phyloP scores from a whole-genome alignment of 768 basidiomycete species.

The Sarcomyxa edulis region DNA sequence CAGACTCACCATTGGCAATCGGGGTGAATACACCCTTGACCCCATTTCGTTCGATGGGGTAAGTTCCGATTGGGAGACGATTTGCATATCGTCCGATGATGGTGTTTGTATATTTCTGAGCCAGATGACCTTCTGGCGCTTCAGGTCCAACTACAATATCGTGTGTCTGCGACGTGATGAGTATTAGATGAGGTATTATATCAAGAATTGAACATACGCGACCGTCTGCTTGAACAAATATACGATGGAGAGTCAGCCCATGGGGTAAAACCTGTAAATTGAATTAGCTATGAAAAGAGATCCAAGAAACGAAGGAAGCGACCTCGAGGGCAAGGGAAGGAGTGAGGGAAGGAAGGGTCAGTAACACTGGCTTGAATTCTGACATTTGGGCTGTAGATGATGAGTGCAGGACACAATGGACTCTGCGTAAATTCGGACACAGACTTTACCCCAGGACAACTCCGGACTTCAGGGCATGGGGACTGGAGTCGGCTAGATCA shows the following conservation, averaged over 20 bases:
- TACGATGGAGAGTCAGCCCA: constrained; percentile 64
- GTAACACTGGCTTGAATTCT: constrained; percentile 46
- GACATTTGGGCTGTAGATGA: too few relatives aligned
- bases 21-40: constrained; percentile 42
- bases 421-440: too few relatives aligned
- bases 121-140: constrained; percentile 48
- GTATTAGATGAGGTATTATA: constrained; percentile 3
- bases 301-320: constrained; percentile 8
- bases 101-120: constrained; percentile 67
- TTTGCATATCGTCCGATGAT: constrained; percentile 73
- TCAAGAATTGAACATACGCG: constrained; percentile 34
- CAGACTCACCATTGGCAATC: constrained; percentile 31
- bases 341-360: constrained; percentile 49
- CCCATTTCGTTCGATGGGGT: constrained; percentile 48
- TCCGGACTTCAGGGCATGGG: too few relatives aligned
- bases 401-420: too few relatives aligned
- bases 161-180: constrained; percentile 45
- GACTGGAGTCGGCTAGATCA: too few relatives aligned
- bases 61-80: constrained; percentile 58
- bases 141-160: constrained; percentile 76
- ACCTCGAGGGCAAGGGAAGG: constrained; percentile 64
- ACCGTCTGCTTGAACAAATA: constrained; percentile 62
- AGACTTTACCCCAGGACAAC: too few relatives aligned
- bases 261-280: constrained; percentile 52
- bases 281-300: constrained; percentile 6